Base-by-base conservation (phyloP, 2,329 filamentous ascomycete species). In the Emmonsia crescens region DNA sequence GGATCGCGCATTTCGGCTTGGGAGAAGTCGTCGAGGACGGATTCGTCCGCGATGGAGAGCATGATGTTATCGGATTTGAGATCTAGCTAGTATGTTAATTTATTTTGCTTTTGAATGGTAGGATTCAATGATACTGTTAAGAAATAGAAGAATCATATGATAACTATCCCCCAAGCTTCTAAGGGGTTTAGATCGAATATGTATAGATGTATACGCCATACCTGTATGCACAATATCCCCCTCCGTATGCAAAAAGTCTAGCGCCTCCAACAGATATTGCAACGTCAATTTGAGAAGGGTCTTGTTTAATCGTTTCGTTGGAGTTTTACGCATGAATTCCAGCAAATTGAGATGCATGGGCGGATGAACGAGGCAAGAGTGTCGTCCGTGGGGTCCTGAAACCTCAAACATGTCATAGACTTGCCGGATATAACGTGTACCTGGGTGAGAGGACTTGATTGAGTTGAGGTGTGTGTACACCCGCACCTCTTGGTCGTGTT, bases 61-160 rank as follows among this genome's bases (percentile, higher is more conserved):
- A 72, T 66, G 24, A 70, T 65, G 29, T 72, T 71, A n/a, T 68
- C 66, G 57, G 68, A 64, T 62, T 71, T 64, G 44, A 72, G 62
- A 63, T 72, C 70, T 70, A 21, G 3, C n/a, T 42, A 42, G 19
- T 42, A 42, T 42, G 19, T 44, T n/a, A 44, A 19, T 2, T n/a
- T n/a, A n/a, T 4, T 4, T 21, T 19, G 16, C 1, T 40, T 40
- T 40, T n/a, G n/a, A n/a, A n/a, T n/a, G n/a, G n/a, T n/a, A n/a
- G n/a, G n/a, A n/a, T n/a, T n/a, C n/a, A n/a, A n/a, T n/a, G n/a
- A n/a, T n/a, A n/a, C n/a, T n/a, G n/a, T n/a, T n/a, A n/a, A n/a
- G n/a, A n/a, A n/a, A n/a, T n/a, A n/a, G n/a, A n/a, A n/a, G n/a
- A n/a, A n/a, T n/a, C n/a, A n/a, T n/a, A n/a, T n/a, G n/a, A n/a